phyloP scores from a whole-genome alignment of 2,329 filamentous ascomycete genomes.

The Myriangium duriaei region DNA sequence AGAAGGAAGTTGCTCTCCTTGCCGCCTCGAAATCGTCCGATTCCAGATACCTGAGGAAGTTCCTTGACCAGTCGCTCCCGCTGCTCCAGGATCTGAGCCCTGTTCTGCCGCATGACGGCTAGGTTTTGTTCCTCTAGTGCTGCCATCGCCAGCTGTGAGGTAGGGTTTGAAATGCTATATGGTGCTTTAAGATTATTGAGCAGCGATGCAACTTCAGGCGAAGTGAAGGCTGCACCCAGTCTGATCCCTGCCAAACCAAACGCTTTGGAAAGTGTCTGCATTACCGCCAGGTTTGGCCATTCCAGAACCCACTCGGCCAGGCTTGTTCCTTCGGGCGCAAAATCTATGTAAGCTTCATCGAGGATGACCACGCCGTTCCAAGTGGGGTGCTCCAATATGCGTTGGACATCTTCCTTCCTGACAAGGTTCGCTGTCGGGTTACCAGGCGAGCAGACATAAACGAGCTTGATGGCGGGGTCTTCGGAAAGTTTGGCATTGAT shows the following conservation, averaged over 20 bases:
- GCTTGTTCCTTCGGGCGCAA: constrained; percentile 64
- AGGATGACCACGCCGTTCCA: constrained; percentile 94
- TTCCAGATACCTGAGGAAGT: constrained; percentile 60
- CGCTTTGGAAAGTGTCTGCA: constrained; percentile 97
- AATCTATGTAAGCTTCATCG: constrained; percentile 96
- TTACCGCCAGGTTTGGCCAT: constrained; percentile 90
- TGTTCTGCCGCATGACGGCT: constrained; percentile 58
- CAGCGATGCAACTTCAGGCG: constrained; percentile 59
- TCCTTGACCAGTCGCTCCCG: constrained; percentile 62
- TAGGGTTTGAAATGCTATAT: constrained; percentile 88
- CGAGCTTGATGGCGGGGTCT: constrained; percentile 63
- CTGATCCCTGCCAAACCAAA: constrained; percentile 93
- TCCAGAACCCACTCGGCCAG: constrained; percentile 85
- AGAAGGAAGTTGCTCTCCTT: constrained; percentile 77
- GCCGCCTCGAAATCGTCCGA: constrained; percentile 73
- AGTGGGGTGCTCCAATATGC: constrained; percentile 68
- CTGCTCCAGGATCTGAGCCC: constrained; percentile 59
- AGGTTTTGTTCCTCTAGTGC: constrained; percentile 59
- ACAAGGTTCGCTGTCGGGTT: constrained; percentile 82
- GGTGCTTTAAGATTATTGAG: constrained; percentile 91
- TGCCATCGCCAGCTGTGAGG: constrained; percentile 63
- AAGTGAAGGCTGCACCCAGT: constrained; percentile 73
- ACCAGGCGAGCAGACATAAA: constrained; percentile 87
- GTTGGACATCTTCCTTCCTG: constrained; percentile 58
- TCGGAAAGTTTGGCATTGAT: constrained; percentile 54